phyloP scores from a whole-genome alignment of 2,329 filamentous ascomycete species.

The Tolypocladium ophioglossoides region DNA sequence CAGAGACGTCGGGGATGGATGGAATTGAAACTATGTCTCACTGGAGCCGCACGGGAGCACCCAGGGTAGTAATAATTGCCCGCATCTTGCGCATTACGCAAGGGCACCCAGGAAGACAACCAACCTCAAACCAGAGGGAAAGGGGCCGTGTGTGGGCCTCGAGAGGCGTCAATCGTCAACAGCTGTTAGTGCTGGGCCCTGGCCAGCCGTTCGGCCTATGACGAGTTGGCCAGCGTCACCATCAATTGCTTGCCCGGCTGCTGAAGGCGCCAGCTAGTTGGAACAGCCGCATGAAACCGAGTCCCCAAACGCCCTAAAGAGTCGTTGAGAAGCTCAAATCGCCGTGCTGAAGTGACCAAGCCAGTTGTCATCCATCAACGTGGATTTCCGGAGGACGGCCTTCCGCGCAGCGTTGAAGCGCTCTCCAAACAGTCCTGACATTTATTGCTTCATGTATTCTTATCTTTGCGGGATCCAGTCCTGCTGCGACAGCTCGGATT shows the following conservation, averaged over 20 bases:
- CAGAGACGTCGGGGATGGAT: neutral
- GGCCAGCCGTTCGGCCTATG: neutral
- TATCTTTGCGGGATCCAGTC: neutral
- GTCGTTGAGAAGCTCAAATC: neutral
- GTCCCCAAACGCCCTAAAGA: neutral
- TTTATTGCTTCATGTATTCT: neutral
- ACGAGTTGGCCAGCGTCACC: neutral
- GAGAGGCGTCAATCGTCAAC: neutral
- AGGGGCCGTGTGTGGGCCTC: neutral
- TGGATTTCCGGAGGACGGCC: neutral
- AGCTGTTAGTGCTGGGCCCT: neutral
- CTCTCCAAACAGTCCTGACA: neutral
- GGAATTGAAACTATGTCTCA: neutral
- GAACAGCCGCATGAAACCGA: neutral
- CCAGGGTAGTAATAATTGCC: neutral
- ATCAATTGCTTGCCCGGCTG: neutral
- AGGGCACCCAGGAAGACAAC: neutral
- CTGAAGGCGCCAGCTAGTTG: neutral
- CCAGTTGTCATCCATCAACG: neutral
- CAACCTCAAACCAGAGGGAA: neutral
- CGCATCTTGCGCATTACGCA: neutral
- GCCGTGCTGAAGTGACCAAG: neutral
- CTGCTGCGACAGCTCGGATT: neutral
- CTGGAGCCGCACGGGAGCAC: neutral
- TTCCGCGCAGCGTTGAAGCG: neutral